Base-by-base conservation (phyloP, 139 green algal genomes). In the Desmodesmus armatus region DNA sequence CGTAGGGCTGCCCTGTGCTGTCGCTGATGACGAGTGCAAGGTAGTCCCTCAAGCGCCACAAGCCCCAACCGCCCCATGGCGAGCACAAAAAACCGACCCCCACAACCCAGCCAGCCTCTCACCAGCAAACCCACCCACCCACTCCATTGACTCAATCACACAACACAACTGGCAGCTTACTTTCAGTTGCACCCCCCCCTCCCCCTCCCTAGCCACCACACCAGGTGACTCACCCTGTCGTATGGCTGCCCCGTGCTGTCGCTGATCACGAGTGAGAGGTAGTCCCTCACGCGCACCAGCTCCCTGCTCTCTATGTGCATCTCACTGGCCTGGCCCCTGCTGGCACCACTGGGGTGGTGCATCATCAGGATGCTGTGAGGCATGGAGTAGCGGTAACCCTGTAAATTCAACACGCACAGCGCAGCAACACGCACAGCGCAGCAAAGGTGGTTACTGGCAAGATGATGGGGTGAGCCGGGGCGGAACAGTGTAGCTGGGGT, bases 221-320 rank as follows among this genome's bases (percentile, higher is more conserved):
- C 19, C 67, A 5, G 5, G 3, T 3, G 15, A 47, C 83, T 79
- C n/a, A 96, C 93, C 87, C 93, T 91, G 49, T 98, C 94, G 53
- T 97, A 92, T 27, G 93, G 88, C 88, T 98, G 93, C 47, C 94
- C 96, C 21, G 96, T 98, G 41, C 89, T 91, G 66, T 97, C 79
- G 7, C 94, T 88, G 31, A 98, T 82, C 25, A 97, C 82, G 27
- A 91, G 87, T 71, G 95, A 94, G 55, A 99, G 91, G 91, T 99
- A 99, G 87, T 97, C 93, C 49, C 96, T 93, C 78, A 98, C 92
- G 51, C 95, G 92, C 60, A 98, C 90, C 71, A 99, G 92, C 94
- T 99, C 98, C n/a, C 89, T 87, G 5, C 93, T 93, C 93, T 99
- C 97, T 74, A 98, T 97, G 85, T 98, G 93, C 87, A 99, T 98